Evolutionary conservation across 176 grass and related monocot species (phyloP).

Genomic region (Cenchrus fungigraminus): DNA sequence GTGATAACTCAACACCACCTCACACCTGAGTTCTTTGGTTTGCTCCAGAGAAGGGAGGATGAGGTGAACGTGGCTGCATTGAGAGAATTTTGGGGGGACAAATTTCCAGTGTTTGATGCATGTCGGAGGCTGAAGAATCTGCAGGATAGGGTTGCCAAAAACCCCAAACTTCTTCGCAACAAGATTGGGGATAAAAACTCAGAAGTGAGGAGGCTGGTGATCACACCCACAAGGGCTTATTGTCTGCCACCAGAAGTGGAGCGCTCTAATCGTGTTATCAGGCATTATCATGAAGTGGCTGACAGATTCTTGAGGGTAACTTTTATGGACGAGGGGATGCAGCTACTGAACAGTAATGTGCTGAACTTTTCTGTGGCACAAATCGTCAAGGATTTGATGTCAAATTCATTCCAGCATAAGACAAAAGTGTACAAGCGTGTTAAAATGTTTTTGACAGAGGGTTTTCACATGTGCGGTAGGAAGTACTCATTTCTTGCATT

Average conservation of each 20-base stretch:
- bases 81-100: conserved; percentile 60
- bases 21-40: conserved; percentile 63
- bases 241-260: conserved; percentile 80
- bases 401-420: conserved; percentile 65
- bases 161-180: conserved; percentile 40
- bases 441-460: conserved; percentile 56
- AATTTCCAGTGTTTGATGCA: conserved; percentile 44
- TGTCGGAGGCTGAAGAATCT: conserved; percentile 44
- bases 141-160: conserved; percentile 39
- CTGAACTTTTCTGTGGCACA: conserved; percentile 66
- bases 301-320: conserved; percentile 92
- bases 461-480: conserved; percentile 77
- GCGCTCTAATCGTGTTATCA: conserved; percentile 73
- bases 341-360: conserved; percentile 63
- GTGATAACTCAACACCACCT: conserved; percentile 81
- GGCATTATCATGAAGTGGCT: conserved; percentile 60
- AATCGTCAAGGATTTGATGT: conserved; percentile 72
- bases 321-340: conserved; percentile 87
- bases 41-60: conserved; percentile 53
- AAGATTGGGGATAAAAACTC: conserved; percentile 36
- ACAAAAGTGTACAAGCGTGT: conserved; percentile 74
- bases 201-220: conserved; percentile 69
- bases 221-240: conserved; percentile 82
- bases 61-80: conserved; percentile 50
- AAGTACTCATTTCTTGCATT: conserved; percentile 91